phyloP scores from a whole-genome alignment of 2,329 filamentous ascomycete species.

The Ceratocystis huliohia region DNA sequence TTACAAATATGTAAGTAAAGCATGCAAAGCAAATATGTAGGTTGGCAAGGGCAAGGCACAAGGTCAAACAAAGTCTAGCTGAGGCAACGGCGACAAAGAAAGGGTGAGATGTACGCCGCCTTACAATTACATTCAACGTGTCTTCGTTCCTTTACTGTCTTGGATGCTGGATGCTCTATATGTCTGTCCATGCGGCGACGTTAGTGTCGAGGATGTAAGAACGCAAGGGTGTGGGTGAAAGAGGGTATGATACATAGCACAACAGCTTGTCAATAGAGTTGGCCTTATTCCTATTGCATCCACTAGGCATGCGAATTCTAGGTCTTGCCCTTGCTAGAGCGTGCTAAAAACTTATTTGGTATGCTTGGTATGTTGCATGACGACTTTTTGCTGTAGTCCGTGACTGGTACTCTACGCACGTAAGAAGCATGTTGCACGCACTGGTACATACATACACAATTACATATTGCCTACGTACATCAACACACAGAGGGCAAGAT shows the following conservation, averaged over 20 bases:
- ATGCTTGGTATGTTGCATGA: neutral
- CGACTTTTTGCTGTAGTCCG: neutral
- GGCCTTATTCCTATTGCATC: neutral
- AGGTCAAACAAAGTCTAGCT: neutral
- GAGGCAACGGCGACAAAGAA: too few species aligned
- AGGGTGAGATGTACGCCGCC: too few species aligned
- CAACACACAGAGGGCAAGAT: too few species aligned
- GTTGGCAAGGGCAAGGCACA: neutral
- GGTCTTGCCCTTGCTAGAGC: neutral
- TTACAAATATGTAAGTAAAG: neutral
- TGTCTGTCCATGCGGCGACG: too few species aligned
- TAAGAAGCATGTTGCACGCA: neutral
- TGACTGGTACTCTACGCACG: neutral
- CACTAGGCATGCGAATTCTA: too few species aligned
- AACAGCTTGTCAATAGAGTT: neutral
- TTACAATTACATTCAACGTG: too few species aligned
- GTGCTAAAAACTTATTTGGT: neutral
- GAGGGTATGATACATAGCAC: neutral
- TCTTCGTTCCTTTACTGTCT: too few species aligned
- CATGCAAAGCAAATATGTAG: neutral
- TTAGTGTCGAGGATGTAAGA: too few species aligned
- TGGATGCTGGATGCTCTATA: too few species aligned
- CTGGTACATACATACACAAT: too few species aligned
- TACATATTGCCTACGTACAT: too few species aligned
- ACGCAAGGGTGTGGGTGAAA: too few species aligned